Base-by-base conservation (phyloP, 1,284 basidiomycete species). In the Cutaneotrichosporon spelunceum region DNA sequence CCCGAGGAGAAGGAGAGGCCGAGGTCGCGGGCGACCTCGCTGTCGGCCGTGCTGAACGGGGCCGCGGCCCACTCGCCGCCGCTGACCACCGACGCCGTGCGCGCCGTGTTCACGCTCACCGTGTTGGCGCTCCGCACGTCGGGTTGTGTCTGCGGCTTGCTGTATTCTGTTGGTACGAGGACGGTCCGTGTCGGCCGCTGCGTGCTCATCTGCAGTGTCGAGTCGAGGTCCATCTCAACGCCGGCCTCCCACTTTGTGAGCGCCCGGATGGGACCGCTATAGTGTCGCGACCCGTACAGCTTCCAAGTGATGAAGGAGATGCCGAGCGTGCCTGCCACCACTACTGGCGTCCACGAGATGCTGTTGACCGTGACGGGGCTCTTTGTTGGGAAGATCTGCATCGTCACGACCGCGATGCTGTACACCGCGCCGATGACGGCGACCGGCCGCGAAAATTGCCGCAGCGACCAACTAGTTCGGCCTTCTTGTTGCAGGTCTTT, bases 231-330 rank as follows among this genome's bases (percentile, higher is more conserved):
- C 19, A 79, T 74, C 56, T 77, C 77, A 10, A 78, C 72, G 16
- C 78, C 78, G 10, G 77, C 74, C 53, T 78, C 71, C 78, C 78
- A 79, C 59, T 77, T 77, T 0, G 78, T 79, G 29, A 79, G 60
- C 0, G 77, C 73, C 57, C 72, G 69, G 44, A 79, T 78, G 0
- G 78, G 78, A 5, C 78, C 78, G 23, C 74, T 74, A 62, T 78
- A 79, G 59, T 79, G 71, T 57, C 53, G 13, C 61, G 57, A 39
- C 33, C 65, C 65, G 52, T 66, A 66, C 8, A 58, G 63, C 33
- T 61, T 69, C 55, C 65, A 65, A 4, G 73, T 75, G 50, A 69
- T 56, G 27, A 69, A 64, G 2, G 71, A 72, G 13, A 76, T 69
- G 27, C 78, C 50, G 29, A 74, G 53, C 1, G 73, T 75, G 11